These are phyloP conservation scores for Beauveria bassiana DNA, from an alignment of 2,329 filamentous ascomycete genomes.

Conservation along the genomic window DNA sequence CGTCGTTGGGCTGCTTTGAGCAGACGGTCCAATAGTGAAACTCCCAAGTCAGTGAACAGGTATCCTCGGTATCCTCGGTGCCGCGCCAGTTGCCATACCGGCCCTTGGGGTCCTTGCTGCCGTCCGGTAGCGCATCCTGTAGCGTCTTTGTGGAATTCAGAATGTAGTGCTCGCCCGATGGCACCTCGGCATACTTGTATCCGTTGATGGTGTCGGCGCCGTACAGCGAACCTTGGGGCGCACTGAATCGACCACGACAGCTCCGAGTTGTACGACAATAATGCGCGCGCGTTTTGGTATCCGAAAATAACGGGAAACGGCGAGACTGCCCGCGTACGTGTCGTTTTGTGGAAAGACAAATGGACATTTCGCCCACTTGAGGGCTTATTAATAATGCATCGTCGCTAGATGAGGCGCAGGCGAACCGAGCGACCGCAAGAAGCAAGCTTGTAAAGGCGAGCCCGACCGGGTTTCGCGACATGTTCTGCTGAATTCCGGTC, in stretches of 20 bases:
- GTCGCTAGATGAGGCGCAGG: conserved; percentile 5
- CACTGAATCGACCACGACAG: conserved; percentile 6
- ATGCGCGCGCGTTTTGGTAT: conserved; percentile 2
- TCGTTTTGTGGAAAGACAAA: conserved; percentile 11
- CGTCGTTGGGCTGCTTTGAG: background rate
- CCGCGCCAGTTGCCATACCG: background rate
- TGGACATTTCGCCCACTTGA: background rate
- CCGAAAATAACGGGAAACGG: conserved; percentile 10
- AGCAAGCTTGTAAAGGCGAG: background rate
- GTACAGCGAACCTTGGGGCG: background rate
- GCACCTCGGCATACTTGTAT: background rate
- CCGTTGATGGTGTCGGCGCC: background rate
- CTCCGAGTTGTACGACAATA: background rate
- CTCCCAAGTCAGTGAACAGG: background rate
- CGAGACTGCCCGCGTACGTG: conserved; percentile 3
- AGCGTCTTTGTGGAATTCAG: background rate
- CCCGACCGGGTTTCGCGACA: conserved; percentile 5
- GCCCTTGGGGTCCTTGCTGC: background rate
- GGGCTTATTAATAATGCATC: background rate
- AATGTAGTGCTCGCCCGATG: background rate
- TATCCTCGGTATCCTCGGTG: background rate
- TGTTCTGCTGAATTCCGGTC: background rate
- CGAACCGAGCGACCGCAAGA: background rate
- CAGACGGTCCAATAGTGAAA: conserved; percentile 4
- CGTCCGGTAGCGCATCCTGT: background rate